These are phyloP conservation scores for Adansonia gregorii DNA, from an alignment of 441 rosid species.

Conservation along the genomic window DNA sequence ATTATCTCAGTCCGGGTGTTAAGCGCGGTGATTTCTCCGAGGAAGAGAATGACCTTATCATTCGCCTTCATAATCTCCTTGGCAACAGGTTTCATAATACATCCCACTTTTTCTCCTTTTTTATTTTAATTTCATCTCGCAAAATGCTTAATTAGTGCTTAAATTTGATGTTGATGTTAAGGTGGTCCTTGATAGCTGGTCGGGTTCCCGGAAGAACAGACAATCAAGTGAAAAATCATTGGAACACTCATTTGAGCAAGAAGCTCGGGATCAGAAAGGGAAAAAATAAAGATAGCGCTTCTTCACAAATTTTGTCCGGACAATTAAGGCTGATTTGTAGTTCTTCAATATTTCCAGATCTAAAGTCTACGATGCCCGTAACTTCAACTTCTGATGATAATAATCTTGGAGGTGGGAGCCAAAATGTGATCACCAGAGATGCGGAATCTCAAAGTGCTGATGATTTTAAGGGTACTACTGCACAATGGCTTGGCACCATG, in stretches of 20 bases:
- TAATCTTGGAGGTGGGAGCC: background rate
- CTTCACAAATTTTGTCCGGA: background rate
- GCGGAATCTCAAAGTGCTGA: background rate
- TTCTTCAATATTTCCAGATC: too few species aligned
- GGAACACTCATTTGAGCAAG: conserved; percentile 79
- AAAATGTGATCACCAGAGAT: background rate
- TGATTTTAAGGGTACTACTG: too few species aligned
- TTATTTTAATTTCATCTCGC: background rate
- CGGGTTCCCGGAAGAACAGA: conserved; percentile 83
- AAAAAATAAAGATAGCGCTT: background rate
- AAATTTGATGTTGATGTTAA: conserved; percentile 11
- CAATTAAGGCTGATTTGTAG: background rate
- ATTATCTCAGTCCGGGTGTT: conserved; percentile 62
- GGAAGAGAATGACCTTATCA: conserved; percentile 72
- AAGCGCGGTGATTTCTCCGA: conserved; percentile 58
- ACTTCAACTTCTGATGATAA: too few species aligned
- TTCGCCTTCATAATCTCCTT: conserved; percentile 68
- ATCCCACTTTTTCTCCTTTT: background rate
- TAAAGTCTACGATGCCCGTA: too few species aligned
- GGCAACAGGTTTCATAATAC: conserved; percentile 64
- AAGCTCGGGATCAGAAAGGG: conserved; percentile 46
- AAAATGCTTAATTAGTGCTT: background rate
- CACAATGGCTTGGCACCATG: background rate
- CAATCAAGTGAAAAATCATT: conserved; percentile 85
- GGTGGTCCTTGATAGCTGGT: conserved; percentile 87